Conservation (phyloP, 2,329 filamentous ascomycete species). For the Grosmannia serpens region DNA sequence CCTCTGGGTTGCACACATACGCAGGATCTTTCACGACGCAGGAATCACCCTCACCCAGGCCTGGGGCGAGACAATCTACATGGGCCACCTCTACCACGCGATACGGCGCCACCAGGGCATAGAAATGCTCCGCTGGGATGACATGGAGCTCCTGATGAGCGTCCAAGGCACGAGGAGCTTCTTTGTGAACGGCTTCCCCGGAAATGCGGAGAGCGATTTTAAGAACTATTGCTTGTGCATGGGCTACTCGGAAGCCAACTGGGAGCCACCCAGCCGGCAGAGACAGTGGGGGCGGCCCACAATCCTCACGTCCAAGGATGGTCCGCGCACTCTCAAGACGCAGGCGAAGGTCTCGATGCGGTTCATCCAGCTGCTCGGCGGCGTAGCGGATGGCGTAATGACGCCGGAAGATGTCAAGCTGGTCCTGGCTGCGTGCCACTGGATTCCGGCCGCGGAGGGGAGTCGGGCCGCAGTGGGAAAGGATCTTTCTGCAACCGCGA, state of each 20-base stretch:
- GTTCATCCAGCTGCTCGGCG: background rate
- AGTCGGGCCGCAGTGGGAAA: background rate
- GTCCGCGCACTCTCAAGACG: background rate
- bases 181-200: constrained; percentile 25
- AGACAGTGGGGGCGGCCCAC: constrained; percentile 8
- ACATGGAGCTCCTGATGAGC: constrained; percentile 25
- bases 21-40: constrained; percentile 19
- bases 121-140: constrained; percentile 19
- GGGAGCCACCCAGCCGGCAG: constrained; percentile 13
- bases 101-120: constrained; percentile 19
- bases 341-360: background rate
- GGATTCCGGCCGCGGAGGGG: constrained; percentile 1
- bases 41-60: constrained; percentile 23
- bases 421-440: background rate
- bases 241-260: constrained; percentile 19
- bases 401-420: background rate
- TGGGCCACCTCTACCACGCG: constrained; percentile 31
- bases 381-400: background rate
- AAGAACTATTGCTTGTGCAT: constrained; percentile 26
- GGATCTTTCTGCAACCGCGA: background rate
- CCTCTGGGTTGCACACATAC: constrained; percentile 23
- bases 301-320: background rate
- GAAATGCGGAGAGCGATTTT: constrained; percentile 19
- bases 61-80: constrained; percentile 26
- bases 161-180: constrained; percentile 21